phyloP scores from a whole-genome alignment of 2,329 filamentous ascomycete species.

The Nothopassalora personata region DNA sequence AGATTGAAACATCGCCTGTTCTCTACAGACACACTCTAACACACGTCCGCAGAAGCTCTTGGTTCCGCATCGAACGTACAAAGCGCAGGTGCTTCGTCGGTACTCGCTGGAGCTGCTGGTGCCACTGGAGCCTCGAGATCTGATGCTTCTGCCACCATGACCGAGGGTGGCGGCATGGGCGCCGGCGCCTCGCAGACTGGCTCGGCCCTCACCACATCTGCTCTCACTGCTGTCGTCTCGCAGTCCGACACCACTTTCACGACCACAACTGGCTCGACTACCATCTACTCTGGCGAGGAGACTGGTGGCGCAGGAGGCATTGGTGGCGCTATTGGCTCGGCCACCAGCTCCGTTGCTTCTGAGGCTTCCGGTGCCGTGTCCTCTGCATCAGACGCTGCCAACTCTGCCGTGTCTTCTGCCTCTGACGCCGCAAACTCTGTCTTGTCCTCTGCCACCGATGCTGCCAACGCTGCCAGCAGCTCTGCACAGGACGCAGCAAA shows the following conservation, averaged over 20 bases:
- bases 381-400: neutral
- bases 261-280: slow-evolving; percentile 33
- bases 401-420: slow-evolving; percentile 9
- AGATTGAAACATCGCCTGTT: neutral
- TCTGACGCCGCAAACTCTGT: slow-evolving; percentile 13
- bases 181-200: neutral
- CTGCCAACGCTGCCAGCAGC: slow-evolving; percentile 13
- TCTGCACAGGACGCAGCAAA: slow-evolving; percentile 17
- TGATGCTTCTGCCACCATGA: slow-evolving; percentile 9
- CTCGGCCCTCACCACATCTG: slow-evolving; percentile 28
- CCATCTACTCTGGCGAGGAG: slow-evolving; percentile 25
- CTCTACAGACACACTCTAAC: neutral
- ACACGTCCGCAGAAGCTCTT: slow-evolving; percentile 3
- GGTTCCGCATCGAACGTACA: slow-evolving; percentile 12
- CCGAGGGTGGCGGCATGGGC: slow-evolving; percentile 5
- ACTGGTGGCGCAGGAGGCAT: neutral
- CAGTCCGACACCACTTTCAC: slow-evolving; percentile 26
- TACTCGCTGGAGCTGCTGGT: slow-evolving; percentile 9
- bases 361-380: slow-evolving; percentile 9
- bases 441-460: slow-evolving; percentile 9
- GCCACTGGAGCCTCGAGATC: slow-evolving; percentile 8
- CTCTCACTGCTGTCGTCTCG: slow-evolving; percentile 29
- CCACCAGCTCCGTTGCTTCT: slow-evolving; percentile 15
- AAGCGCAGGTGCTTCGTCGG: slow-evolving; percentile 17
- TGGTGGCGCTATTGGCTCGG: slow-evolving; percentile 13